phyloP scores from a whole-genome alignment of 768 basidiomycete genomes.

The Suillus discolor region DNA sequence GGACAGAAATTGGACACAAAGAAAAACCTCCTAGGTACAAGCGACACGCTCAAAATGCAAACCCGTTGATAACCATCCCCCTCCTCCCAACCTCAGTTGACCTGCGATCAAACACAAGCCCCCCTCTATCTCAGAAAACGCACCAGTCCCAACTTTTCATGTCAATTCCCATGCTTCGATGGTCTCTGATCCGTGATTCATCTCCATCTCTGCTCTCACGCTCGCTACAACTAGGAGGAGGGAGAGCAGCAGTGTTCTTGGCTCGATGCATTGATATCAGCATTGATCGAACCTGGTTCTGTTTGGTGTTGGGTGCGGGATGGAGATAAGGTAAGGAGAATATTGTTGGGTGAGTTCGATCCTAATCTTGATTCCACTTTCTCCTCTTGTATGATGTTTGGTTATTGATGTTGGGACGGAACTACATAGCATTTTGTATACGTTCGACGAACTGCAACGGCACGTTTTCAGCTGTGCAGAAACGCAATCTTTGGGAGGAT shows the following conservation, averaged over 20 bases:
- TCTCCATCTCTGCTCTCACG: not conserved
- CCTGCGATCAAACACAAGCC: too few species aligned
- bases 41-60: too few species aligned
- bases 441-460: conserved; percentile 39
- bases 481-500: conserved; percentile 27
- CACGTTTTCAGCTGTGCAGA: conserved; percentile 28
- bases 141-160: conserved; percentile 13
- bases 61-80: too few species aligned
- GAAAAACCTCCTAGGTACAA: too few species aligned
- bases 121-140: not conserved
- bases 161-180: not conserved
- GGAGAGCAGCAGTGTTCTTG: too few species aligned
- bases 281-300: conserved; percentile 59
- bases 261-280: conserved; percentile 50
- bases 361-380: not conserved
- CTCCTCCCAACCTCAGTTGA: too few species aligned
- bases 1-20: too few species aligned
- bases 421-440: conserved; percentile 45
- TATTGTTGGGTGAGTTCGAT: conserved; percentile 45
- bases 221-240: too few species aligned
- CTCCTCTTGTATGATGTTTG: not conserved
- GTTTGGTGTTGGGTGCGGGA: conserved; percentile 68
- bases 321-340: conserved; percentile 52
- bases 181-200: conserved; percentile 23
- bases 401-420: not conserved